Evolutionary conservation across 257 asterid species (phyloP).

Genomic region (Catharanthus roseus): DNA sequence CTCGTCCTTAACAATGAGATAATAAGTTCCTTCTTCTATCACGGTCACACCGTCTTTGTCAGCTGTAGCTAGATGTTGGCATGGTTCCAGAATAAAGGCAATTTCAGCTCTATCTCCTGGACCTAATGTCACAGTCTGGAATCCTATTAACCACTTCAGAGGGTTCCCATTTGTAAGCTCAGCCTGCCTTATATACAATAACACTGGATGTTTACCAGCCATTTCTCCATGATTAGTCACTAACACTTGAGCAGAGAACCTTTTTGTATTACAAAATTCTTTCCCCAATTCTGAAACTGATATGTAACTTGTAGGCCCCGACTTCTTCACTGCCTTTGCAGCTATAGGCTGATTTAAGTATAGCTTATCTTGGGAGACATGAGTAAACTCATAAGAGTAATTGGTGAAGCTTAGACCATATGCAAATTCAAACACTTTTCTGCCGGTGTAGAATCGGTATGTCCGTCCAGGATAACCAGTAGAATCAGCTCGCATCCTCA

Average conservation of each 20-base stretch:
- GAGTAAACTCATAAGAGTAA: constrained; percentile 35
- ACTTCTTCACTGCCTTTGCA: neutral
- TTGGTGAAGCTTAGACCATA: constrained; percentile 67
- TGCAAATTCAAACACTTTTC: constrained; percentile 54
- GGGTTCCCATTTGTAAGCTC: constrained; percentile 26
- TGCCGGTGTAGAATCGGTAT: constrained; percentile 62
- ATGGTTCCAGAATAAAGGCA: constrained; percentile 35
- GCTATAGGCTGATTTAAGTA: constrained; percentile 11
- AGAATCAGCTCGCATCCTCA: constrained; percentile 67
- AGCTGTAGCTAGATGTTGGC: constrained; percentile 48
- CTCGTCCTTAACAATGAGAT: constrained; percentile 40
- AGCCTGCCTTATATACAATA: constrained; percentile 32
- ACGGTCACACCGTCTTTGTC: constrained; percentile 39
- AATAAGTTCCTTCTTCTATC: constrained; percentile 38
- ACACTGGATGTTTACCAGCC: constrained; percentile 46
- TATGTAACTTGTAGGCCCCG: constrained; percentile 9
- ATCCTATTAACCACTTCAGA: constrained; percentile 44
- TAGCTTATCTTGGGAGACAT: constrained; percentile 27
- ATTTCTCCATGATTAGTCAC: constrained; percentile 40
- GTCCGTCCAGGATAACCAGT: constrained; percentile 74
- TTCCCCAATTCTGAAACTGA: constrained; percentile 33
- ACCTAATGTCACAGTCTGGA: constrained; percentile 36
- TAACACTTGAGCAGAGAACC: constrained; percentile 31
- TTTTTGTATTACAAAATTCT: constrained; percentile 23
- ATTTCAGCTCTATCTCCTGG: constrained; percentile 29